Evolutionary conservation across 805 yeast genomes (phyloP).

Genomic region (Kuraishia piskuri): DNA sequence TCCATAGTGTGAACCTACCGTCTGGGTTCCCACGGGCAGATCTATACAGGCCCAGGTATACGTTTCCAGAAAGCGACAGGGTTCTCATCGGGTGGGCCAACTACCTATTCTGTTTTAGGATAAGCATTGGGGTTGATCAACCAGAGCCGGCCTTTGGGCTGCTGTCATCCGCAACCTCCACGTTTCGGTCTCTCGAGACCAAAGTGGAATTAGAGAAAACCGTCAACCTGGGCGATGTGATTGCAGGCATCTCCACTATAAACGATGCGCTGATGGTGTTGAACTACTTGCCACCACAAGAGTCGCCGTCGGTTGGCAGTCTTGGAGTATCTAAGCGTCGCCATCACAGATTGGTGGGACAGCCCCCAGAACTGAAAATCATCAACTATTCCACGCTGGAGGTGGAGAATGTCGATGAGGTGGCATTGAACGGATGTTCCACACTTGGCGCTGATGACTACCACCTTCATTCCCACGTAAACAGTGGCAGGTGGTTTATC

Average conservation of each 20-base stretch:
- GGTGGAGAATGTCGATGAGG: conserved; percentile 72
- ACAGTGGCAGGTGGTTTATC: conserved; percentile 43
- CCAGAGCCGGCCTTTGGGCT: background rate
- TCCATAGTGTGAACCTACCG: conserved; percentile 43
- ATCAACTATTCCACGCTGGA: conserved; percentile 58
- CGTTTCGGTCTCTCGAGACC: conserved; percentile 36
- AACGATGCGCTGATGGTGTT: conserved; percentile 58
- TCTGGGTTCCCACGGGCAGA: conserved; percentile 56
- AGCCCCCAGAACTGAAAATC: conserved; percentile 69
- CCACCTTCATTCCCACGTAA: conserved; percentile 46
- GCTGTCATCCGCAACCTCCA: conserved; percentile 46
- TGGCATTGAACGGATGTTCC: conserved; percentile 49
- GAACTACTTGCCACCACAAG: conserved; percentile 35
- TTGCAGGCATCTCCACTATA: conserved; percentile 75
- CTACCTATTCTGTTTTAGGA: conserved; percentile 61
- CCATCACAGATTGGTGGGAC: conserved; percentile 16
- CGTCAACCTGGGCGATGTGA: conserved; percentile 38
- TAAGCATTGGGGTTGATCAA: conserved; percentile 12
- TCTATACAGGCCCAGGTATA: conserved; percentile 74
- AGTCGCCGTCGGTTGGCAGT: conserved; percentile 4
- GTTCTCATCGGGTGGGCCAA: conserved; percentile 79
- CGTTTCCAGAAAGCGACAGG: conserved; percentile 54
- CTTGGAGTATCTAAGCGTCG: conserved; percentile 9
- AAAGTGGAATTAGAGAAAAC: conserved; percentile 38
- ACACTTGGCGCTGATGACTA: conserved; percentile 75